Percentiles rank a stretch among this genome's conserved stretches.
Conservation (phyloP, 805 yeast species). For the Candida arabinofermentans region DNA sequence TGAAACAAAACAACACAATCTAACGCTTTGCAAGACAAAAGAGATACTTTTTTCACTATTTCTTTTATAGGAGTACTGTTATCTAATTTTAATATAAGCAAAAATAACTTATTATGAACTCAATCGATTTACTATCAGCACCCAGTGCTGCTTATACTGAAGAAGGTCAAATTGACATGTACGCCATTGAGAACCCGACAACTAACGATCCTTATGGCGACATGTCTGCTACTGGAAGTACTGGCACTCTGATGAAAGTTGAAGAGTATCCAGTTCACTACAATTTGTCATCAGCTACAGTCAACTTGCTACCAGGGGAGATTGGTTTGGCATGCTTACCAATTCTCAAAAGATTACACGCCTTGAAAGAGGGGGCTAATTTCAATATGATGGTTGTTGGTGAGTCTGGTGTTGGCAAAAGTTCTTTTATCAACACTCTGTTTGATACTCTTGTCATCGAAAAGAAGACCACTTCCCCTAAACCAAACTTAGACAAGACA, state of each 20-base stretch:
- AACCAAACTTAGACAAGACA: conserved; percentile 14
- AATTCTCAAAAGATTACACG: conserved; percentile 26
- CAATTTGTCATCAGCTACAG: conserved; percentile 26
- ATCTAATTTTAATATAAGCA: not conserved
- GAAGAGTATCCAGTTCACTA: conserved; percentile 21
- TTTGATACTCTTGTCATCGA: conserved; percentile 48
- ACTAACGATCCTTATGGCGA: conserved; percentile 5
- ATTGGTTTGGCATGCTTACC: conserved; percentile 30
- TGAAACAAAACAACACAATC: too few species aligned
- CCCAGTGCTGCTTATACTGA: conserved; percentile 15
- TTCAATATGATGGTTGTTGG: conserved; percentile 86
- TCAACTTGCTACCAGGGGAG: conserved; percentile 21
- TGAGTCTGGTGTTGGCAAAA: conserved; percentile 80
- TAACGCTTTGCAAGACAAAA: too few species aligned
- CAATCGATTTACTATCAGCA: conserved; percentile 18
- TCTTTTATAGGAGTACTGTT: not conserved
- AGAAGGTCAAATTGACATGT: conserved; percentile 12
- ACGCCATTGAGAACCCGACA: conserved; percentile 6
- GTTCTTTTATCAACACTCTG: conserved; percentile 76
- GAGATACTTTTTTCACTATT: not conserved
- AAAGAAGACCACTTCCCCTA: conserved; percentile 22
- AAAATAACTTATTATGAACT: conserved; percentile 10
- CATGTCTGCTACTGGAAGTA: conserved; percentile 14
- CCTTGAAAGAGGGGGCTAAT: conserved; percentile 57
- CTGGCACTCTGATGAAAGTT: conserved; percentile 10